phyloP scores from a whole-genome alignment of 2,329 filamentous ascomycete genomes.

The Exserohilum turcica region DNA sequence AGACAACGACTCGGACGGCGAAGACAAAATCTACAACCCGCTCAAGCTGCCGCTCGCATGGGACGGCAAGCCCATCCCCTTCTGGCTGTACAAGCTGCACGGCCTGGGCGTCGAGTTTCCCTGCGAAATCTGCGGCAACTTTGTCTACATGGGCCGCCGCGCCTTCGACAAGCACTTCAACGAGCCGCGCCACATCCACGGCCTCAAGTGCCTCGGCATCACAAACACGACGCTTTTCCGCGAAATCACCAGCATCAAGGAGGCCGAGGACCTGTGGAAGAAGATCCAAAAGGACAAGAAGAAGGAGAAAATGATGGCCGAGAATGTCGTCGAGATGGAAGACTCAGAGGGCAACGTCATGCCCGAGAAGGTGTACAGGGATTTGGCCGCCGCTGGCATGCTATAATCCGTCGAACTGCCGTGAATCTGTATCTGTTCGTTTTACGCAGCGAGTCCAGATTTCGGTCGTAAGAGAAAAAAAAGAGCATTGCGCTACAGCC shows the following conservation, averaged over 20 bases:
- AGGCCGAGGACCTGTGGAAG: conserved; percentile 87
- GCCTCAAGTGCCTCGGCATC: conserved; percentile 90
- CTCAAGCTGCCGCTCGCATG: conserved; percentile 93
- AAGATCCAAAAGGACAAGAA: conserved; percentile 89
- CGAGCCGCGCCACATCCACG: conserved; percentile 89
- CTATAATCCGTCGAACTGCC: conserved; percentile 24
- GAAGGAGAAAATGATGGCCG: conserved; percentile 74
- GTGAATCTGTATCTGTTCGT: neutral
- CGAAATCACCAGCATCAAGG: conserved; percentile 90
- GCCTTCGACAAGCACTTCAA: conserved; percentile 99
- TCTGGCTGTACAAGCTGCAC: conserved; percentile 97
- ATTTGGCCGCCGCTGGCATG: conserved; percentile 90
- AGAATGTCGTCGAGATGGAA: conserved; percentile 96
- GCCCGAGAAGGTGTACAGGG: conserved; percentile 97
- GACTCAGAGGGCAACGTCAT: conserved; percentile 97
- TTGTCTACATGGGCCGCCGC: conserved; percentile 95
- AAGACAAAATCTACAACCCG: conserved; percentile 94
- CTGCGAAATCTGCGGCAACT: conserved; percentile 97
- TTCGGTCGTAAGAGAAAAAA: neutral
- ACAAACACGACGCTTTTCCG: conserved; percentile 89
- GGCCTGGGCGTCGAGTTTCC: conserved; percentile 92
- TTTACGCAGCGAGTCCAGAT: neutral
- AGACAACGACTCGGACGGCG: conserved; percentile 69
- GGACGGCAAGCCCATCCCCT: conserved; percentile 99
- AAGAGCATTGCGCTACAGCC: neutral